Evolutionary conservation across 2,329 filamentous ascomycete species (phyloP), one percentile per base, ranked within the genome.

Genomic region (Arthrinium phaeospermum): DNA sequence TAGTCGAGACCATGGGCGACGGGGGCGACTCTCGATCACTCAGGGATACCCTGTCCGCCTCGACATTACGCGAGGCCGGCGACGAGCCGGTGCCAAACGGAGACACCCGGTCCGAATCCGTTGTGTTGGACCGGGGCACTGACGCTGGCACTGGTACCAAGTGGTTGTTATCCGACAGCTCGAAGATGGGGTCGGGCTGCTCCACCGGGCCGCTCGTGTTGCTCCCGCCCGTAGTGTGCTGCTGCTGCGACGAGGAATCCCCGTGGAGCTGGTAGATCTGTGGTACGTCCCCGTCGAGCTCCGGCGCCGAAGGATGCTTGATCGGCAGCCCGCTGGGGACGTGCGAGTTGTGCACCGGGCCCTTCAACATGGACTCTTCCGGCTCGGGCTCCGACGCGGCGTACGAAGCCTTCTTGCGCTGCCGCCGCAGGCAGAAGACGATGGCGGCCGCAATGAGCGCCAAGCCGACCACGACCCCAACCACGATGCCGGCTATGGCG

Each of bases 261-360:
- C 71, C 73, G 41, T 75, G 73, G 30, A 72, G 51, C 47, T 75
- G 73, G 68, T 71, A 77, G 44, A 71, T 78, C 74, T 71, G 74
- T 16, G 71, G 72, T 13, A 69, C 53, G 30, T 73, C 70, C 3
- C 75, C 76, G 24, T 77, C 75, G 10, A 79, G 72, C 61, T 77
- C 75, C 22, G 74, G 69, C 37, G 47, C 41, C n/a, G 69, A 68
- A 41, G 30, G 51, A 49, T 47, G 70, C 67, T 27, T 75, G 69
- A 24, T 73, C 46, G 69, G 75, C 71, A 44, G 72, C 72, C 53
- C 74, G 68, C 14, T 68, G 0, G 78, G 77, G 5, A 75, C 76
- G 13, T 75, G 78, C 57, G 73, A 73, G 72, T 81, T 80, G 73
- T 80, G 77, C 5, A 81, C 75, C 0, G 79, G 80, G 1, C 79